Evolutionary conservation across 305 asterid species (phyloP).

Genomic region (Rubia peregrina): DNA sequence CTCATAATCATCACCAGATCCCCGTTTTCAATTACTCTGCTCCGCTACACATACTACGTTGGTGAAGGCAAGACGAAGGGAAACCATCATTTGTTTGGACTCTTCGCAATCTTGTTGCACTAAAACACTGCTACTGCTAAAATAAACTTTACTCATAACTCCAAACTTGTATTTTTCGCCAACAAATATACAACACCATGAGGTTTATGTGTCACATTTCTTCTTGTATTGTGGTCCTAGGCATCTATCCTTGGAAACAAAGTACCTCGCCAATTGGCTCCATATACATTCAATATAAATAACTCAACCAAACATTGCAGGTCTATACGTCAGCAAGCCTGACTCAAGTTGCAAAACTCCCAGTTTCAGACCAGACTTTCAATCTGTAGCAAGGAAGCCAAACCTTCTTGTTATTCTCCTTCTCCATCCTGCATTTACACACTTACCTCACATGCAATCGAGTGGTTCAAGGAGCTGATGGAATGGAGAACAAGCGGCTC

Average conservation of each 20-base stretch:
- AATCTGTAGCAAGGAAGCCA: background rate
- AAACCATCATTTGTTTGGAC: too few species aligned
- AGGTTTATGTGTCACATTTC: background rate
- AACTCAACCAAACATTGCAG: background rate
- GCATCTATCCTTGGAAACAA: background rate
- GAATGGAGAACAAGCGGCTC: constrained; percentile 8
- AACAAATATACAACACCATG: background rate
- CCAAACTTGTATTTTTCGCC: too few species aligned
- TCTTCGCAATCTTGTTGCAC: too few species aligned
- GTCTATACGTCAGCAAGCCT: too few species aligned
- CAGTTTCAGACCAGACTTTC: background rate
- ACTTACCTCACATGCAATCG: background rate
- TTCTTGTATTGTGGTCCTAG: background rate
- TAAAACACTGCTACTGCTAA: too few species aligned
- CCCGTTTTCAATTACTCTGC: too few species aligned
- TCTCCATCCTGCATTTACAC: background rate
- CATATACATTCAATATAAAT: background rate
- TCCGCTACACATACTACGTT: too few species aligned
- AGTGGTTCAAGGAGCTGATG: background rate
- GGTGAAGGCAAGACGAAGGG: too few species aligned
- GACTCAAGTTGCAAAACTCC: background rate
- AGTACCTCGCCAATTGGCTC: background rate
- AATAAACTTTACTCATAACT: too few species aligned
- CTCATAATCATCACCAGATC: too few species aligned
- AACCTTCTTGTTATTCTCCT: background rate